Conservation (phyloP, 176 grass and related monocot genomes). For the Cymbopogon citratus region DNA sequence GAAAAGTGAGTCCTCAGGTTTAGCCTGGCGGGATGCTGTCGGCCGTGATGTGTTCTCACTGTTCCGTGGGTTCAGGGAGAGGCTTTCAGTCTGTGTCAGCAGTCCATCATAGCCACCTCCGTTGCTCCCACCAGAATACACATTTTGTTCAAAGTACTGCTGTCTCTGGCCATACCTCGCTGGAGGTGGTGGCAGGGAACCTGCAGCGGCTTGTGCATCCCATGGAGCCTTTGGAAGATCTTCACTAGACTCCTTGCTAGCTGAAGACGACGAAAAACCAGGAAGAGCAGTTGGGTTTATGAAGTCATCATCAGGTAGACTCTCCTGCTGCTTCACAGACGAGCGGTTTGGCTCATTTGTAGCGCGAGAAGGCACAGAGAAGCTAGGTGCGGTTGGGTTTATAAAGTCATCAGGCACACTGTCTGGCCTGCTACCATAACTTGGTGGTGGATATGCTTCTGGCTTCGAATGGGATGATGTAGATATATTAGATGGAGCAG, state of each 20-base stretch:
- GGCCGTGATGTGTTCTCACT: slow-evolving; percentile 14
- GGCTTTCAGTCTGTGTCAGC: slow-evolving; percentile 30
- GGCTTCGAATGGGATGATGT: slow-evolving; percentile 27
- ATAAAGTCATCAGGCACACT: slow-evolving; percentile 39
- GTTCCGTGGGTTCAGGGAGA: slow-evolving; percentile 44
- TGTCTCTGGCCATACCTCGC: slow-evolving; percentile 79
- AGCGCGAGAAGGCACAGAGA: slow-evolving; percentile 26
- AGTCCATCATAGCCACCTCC: slow-evolving; percentile 45
- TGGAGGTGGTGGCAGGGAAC: slow-evolving; percentile 70
- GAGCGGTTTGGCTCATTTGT: not conserved
- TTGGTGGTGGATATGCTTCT: slow-evolving; percentile 21
- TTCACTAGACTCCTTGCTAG: slow-evolving; percentile 39
- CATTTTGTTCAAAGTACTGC: slow-evolving; percentile 65
- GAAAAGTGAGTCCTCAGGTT: slow-evolving; percentile 86
- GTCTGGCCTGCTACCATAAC: slow-evolving; percentile 16
- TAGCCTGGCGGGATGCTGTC: slow-evolving; percentile 23
- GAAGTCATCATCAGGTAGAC: slow-evolving; percentile 49
- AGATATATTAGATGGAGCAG: slow-evolving; percentile 31
- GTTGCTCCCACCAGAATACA: slow-evolving; percentile 42
- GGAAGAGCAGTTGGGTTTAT: slow-evolving; percentile 54
- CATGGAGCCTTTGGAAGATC: slow-evolving; percentile 63
- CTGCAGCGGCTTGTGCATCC: slow-evolving; percentile 52
- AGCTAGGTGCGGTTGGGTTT: slow-evolving; percentile 50
- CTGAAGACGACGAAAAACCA: slow-evolving; percentile 38
- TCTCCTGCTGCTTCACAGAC: slow-evolving; percentile 22